Evolutionary conservation across 768 basidiomycete species (phyloP), one percentile per base, ranked within the genome.

Genomic region (Leccinum longicurvipes): DNA sequence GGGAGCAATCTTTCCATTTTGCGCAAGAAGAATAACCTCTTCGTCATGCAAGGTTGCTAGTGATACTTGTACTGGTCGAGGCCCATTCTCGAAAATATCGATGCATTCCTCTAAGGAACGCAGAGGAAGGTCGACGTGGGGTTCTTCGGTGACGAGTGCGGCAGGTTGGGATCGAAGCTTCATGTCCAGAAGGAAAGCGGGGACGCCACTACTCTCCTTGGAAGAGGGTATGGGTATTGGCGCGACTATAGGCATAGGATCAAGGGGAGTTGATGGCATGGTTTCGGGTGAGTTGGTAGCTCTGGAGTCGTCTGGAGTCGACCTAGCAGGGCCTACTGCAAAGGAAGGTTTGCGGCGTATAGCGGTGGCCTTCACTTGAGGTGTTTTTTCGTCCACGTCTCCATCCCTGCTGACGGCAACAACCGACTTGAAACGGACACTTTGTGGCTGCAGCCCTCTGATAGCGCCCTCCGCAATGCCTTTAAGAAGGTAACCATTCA

Each of bases 401-500:
- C 63, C 61, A 25, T 66, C 63, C 42, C 65, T 54, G 55, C 61
- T 62, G 25, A 60, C 54, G 0, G 42, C 60, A 19, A 62, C 53
- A 12, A 67, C 60, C 0, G 72, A 72, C 32, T 50, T 60, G 31
- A 71, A 71, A 23, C 70, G 62, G 29, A 71, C 70, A 29, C 51
- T 60, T 23, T 64, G 68, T 6, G 68, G 68, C n/a, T 71, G 71
- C 5, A 70, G 27, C 9, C 66, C 60, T 56, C 72, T 57, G 54
- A 71, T 71, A 15, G 71, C 70, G 28, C 82, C 86, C 12, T 83
- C 83, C 0, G 85, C 87, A 42, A 91, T 87, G 3, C 89, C 89
- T 72, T 93, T 95, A 56, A 99, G 81, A 17, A 99, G 79, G 67
- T 92, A 98, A 4, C 94, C 95, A 60, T 99, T 99, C 55, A 99